Conservation (phyloP, 2,329 filamentous ascomycete species). For the Cladophialophora bantiana region DNA sequence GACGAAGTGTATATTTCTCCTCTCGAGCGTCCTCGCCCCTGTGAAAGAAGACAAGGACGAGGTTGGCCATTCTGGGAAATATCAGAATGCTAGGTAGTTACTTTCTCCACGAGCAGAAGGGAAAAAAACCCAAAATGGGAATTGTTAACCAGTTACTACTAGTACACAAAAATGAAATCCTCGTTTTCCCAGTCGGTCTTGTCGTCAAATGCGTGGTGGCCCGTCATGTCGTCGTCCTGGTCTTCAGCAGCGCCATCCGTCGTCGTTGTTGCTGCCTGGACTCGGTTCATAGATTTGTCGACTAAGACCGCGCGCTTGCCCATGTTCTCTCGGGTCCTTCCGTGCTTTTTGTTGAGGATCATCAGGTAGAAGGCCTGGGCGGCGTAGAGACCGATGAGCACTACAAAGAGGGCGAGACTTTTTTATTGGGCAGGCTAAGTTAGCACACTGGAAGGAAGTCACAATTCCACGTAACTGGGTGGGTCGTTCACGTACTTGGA, state of each 20-base stretch:
- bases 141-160: conserved; percentile 32
- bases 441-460: neutral
- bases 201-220: conserved; percentile 43
- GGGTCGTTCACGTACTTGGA: conserved; percentile 54
- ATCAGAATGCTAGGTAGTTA: neutral
- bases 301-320: conserved; percentile 67
- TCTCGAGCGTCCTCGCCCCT: neutral
- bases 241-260: conserved; percentile 40
- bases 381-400: conserved; percentile 61
- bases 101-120: neutral
- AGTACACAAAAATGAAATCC: conserved; percentile 46
- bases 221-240: conserved; percentile 40
- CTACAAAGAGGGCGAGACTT: conserved; percentile 64
- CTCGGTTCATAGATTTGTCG: conserved; percentile 63
- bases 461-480: neutral
- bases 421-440: conserved; percentile 22
- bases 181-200: conserved; percentile 44
- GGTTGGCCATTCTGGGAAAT: neutral
- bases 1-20: no score
- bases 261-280: conserved; percentile 40
- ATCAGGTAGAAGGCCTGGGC: conserved; percentile 44
- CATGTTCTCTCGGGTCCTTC: conserved; percentile 60
- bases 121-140: neutral
- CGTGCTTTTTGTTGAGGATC: conserved; percentile 54
- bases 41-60: neutral